phyloP scores from a whole-genome alignment of 208 protist genomes.

The Naegleria gruberi region DNA sequence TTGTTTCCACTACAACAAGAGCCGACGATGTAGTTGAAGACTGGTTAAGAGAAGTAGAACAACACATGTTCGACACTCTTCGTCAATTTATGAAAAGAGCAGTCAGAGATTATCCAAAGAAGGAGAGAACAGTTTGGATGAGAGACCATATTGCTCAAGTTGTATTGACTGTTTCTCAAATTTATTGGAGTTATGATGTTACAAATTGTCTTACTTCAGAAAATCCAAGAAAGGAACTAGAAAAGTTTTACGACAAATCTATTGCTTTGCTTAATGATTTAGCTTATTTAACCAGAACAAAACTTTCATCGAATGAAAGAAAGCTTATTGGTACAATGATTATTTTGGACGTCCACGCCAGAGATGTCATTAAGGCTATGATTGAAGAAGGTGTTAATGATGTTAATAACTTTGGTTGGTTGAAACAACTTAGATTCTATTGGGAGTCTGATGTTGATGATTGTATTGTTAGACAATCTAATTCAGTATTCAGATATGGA shows the following conservation, averaged over 20 bases:
- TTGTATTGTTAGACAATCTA: constrained; percentile 86
- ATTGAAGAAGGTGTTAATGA: constrained; percentile 66
- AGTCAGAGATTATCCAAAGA: constrained; percentile 30
- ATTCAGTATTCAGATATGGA: constrained; percentile 87
- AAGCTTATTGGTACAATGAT: constrained; percentile 87
- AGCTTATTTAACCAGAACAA: constrained; percentile 68
- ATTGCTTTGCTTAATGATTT: constrained; percentile 75
- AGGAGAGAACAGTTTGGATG: constrained; percentile 62
- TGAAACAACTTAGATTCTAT: constrained; percentile 92
- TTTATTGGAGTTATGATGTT: constrained; percentile 84
- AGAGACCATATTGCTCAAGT: constrained; percentile 82
- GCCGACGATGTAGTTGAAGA: constrained; percentile 49
- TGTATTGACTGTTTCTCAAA: constrained; percentile 81
- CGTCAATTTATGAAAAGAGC: constrained; percentile 35
- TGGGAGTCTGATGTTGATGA: constrained; percentile 82
- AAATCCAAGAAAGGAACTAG: constrained; percentile 62
- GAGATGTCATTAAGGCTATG: constrained; percentile 88
- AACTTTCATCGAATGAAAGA: constrained; percentile 79
- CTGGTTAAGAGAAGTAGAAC: constrained; percentile 57
- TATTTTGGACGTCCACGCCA: constrained; percentile 92
- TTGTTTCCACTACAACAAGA: constrained; percentile 47
- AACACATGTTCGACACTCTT: constrained; percentile 46
- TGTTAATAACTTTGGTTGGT: constrained; percentile 86
- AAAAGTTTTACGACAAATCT: constrained; percentile 41
- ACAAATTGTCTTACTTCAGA: constrained; percentile 67